Conservation (phyloP, 2,329 filamentous ascomycete genomes). For the Pezicula radicicola region DNA sequence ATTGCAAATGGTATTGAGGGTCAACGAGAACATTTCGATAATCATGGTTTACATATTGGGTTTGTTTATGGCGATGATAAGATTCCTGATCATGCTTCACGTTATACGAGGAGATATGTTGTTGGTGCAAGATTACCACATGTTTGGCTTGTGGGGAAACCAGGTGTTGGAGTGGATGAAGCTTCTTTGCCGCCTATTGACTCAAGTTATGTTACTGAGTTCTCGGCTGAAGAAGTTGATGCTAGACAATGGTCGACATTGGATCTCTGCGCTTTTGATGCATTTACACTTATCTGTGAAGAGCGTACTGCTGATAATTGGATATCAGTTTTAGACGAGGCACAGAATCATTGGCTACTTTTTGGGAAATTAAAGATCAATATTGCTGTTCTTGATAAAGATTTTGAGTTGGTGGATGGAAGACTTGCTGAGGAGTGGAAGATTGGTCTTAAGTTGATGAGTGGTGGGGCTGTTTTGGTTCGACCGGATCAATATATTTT, state of each 20-base stretch:
- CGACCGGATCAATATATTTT: conserved; percentile 38
- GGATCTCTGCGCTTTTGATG: conserved; percentile 31
- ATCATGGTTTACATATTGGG: conserved; percentile 40
- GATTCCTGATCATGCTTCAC: conserved; percentile 33
- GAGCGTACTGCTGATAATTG: conserved; percentile 5
- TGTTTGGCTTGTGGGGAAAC: conserved; percentile 30
- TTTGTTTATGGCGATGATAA: conserved; percentile 36
- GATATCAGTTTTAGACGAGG: conserved; percentile 6
- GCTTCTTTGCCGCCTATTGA: conserved; percentile 23
- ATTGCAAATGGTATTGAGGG: conserved; percentile 32
- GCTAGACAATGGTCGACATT: conserved; percentile 31
- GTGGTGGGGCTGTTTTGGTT: conserved; percentile 28
- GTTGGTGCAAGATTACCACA: conserved; percentile 38
- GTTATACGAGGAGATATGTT: conserved; percentile 33
- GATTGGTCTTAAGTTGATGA: conserved; percentile 15
- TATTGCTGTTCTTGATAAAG: conserved; percentile 9
- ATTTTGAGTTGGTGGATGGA: conserved; percentile 22
- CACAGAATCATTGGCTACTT: neutral
- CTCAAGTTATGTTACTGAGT: conserved; percentile 31
- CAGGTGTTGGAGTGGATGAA: neutral
- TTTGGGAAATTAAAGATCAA: conserved; percentile 7
- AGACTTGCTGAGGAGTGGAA: conserved; percentile 19
- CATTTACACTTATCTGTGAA: conserved; percentile 29
- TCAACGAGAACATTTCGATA: conserved; percentile 40
- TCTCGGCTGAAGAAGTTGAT: conserved; percentile 21